Evolutionary conservation across 2,329 filamentous ascomycete species (phyloP).

Genomic region (Monosporascus cannonballus): DNA sequence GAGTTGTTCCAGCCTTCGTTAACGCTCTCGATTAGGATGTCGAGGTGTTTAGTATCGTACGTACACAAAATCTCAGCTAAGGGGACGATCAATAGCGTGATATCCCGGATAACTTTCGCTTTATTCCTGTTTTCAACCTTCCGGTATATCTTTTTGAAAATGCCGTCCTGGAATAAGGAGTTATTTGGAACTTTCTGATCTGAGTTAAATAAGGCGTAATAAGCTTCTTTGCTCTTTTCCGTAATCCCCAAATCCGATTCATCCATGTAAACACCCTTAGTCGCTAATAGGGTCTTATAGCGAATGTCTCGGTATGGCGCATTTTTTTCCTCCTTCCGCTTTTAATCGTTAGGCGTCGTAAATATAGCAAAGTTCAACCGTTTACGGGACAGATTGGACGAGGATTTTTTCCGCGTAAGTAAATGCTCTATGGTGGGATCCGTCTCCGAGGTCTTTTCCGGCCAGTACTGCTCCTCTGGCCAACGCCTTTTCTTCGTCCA

Average conservation of each 20-base stretch:
- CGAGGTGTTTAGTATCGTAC: too few relatives aligned
- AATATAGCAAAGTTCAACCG: constrained; percentile 20
- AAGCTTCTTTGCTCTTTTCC: too few relatives aligned
- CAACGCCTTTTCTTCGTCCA: constrained; percentile 13
- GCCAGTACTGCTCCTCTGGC: constrained; percentile 3
- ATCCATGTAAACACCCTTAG: constrained; percentile 36
- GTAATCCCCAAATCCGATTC: constrained; percentile 26
- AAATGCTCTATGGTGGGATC: constrained; percentile 22
- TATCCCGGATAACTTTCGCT: constrained; percentile 31
- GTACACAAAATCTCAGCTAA: too few relatives aligned
- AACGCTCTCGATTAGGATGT: constrained; percentile 32
- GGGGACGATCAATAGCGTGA: constrained; percentile 31
- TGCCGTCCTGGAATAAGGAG: constrained; percentile 31
- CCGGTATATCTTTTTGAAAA: constrained; percentile 27
- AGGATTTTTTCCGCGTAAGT: constrained; percentile 25
- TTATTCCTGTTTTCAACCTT: constrained; percentile 30
- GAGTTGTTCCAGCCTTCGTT: constrained; percentile 37
- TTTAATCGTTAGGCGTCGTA: constrained; percentile 31
- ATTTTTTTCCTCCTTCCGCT: constrained; percentile 32
- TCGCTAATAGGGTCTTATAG: too few relatives aligned
- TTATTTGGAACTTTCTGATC: too few relatives aligned
- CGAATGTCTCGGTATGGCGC: too few relatives aligned
- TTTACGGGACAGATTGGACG: constrained; percentile 16
- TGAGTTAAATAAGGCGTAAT: too few relatives aligned
- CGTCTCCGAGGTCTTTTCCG: too few relatives aligned